Conservation (phyloP, 108 stramenopile genomes). For the Ochromonas danica region DNA sequence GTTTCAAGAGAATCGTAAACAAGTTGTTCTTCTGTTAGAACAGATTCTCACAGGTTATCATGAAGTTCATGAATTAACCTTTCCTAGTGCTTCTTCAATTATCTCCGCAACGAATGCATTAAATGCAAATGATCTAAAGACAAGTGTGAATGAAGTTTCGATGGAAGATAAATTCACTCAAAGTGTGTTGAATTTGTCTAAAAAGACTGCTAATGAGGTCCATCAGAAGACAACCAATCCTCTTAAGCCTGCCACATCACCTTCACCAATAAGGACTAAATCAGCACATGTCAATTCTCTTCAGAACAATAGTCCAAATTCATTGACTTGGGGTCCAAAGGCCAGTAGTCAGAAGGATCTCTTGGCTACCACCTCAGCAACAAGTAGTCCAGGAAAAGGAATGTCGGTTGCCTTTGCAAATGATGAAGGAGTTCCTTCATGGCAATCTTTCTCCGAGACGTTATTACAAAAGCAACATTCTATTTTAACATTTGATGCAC, state of each 20-base stretch:
- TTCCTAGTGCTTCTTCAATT: slow-evolving; percentile 32
- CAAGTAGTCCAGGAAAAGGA: neutral
- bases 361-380: neutral
- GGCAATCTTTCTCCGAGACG: neutral
- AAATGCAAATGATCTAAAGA: neutral
- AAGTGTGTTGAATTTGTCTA: neutral
- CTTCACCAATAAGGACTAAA: no score
- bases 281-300: no score
- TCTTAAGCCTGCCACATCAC: neutral
- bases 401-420: neutral
- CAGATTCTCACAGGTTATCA: slow-evolving; percentile 72
- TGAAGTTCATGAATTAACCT: slow-evolving; percentile 60
- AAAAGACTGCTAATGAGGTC: neutral
- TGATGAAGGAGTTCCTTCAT: neutral
- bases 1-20: slow-evolving; percentile 72
- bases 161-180: slow-evolving; percentile 35
- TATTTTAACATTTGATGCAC: neutral
- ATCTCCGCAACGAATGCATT: neutral
- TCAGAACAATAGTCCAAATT: neutral
- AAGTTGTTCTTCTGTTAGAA: slow-evolving; percentile 64
- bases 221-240: neutral
- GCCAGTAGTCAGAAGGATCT: neutral
- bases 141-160: neutral
- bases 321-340: neutral
- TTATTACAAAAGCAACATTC: neutral